These are phyloP conservation scores for Nitzschia palea DNA, from an alignment of 108 stramenopile genomes.

Conservation along the genomic window DNA sequence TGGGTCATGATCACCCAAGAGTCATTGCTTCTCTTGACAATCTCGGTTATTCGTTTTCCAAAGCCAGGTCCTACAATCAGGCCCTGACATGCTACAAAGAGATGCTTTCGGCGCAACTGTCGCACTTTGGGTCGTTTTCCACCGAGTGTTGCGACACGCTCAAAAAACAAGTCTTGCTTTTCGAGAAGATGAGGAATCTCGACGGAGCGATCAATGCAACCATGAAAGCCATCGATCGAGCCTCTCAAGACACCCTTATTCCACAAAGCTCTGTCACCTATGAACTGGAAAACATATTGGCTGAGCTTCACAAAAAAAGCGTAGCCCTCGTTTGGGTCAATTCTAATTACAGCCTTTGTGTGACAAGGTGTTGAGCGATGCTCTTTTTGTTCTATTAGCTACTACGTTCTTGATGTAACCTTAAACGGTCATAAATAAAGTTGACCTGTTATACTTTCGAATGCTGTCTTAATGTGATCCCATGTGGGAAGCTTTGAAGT, in stretches of 20 bases:
- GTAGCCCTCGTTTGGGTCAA: neutral
- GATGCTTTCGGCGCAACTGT: conserved; percentile 45
- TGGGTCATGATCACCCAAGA: conserved; percentile 42
- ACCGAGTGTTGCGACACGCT: conserved; percentile 40
- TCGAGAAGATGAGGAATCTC: conserved; percentile 36
- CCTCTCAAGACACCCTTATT: neutral
- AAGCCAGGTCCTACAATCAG: conserved; percentile 41
- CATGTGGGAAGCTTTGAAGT: too few relatives aligned
- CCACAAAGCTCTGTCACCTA: neutral
- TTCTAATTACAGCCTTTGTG: too few relatives aligned
- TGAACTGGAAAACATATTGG: conserved; percentile 11
- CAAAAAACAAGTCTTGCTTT: conserved; percentile 38
- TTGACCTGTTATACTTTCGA: too few relatives aligned
- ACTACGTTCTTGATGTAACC: too few relatives aligned
- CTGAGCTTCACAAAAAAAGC: neutral
- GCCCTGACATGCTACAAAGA: conserved; percentile 44
- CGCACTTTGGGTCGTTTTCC: conserved; percentile 36
- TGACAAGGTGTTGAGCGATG: too few relatives aligned
- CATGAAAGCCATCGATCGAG: conserved; percentile 8
- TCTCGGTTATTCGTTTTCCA: conserved; percentile 50
- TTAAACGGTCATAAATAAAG: too few relatives aligned
- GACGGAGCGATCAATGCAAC: conserved; percentile 27
- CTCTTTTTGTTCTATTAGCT: too few relatives aligned
- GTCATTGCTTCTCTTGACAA: conserved; percentile 54
- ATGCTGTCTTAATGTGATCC: too few relatives aligned